Conservation (phyloP, 2,329 filamentous ascomycete species). For the Elsinoe perseae region DNA sequence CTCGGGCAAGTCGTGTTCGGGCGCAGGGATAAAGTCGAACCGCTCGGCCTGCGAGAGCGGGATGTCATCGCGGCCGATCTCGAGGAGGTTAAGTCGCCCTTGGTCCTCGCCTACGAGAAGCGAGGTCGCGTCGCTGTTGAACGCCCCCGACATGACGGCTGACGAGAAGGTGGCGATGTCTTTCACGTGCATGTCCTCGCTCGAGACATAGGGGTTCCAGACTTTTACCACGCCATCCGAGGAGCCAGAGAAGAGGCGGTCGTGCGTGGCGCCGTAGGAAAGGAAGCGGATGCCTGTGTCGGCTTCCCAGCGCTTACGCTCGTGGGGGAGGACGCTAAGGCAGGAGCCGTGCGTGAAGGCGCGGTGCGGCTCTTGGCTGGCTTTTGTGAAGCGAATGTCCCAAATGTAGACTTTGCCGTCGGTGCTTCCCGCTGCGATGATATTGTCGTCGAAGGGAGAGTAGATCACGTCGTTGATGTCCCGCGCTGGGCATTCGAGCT, state of each 20-base stretch:
- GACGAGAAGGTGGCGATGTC: slow-evolving; percentile 44
- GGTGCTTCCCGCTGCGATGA: slow-evolving; percentile 54
- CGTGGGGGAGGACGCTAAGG: slow-evolving; percentile 41
- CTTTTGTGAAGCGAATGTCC: slow-evolving; percentile 42
- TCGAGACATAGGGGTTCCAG: slow-evolving; percentile 50
- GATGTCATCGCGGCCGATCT: slow-evolving; percentile 33
- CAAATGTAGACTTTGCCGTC: slow-evolving; percentile 54
- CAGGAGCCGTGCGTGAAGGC: slow-evolving; percentile 45
- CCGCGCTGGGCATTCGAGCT: slow-evolving; percentile 49
- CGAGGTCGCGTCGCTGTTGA: slow-evolving; percentile 48
- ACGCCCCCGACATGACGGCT: slow-evolving; percentile 51
- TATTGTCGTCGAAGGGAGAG: slow-evolving; percentile 40
- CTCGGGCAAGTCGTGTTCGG: slow-evolving; percentile 7
- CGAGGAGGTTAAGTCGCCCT: slow-evolving; percentile 47
- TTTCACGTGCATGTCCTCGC: slow-evolving; percentile 45
- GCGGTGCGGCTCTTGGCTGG: slow-evolving; percentile 40
- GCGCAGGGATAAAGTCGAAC: slow-evolving; percentile 23
- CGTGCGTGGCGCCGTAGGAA: slow-evolving; percentile 47
- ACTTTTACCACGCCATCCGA: slow-evolving; percentile 54
- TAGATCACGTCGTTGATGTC: slow-evolving; percentile 54
- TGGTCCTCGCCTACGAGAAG: slow-evolving; percentile 52
- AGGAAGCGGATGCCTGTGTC: slow-evolving; percentile 54
- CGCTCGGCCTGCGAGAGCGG: slow-evolving; percentile 26
- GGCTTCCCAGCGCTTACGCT: slow-evolving; percentile 39
- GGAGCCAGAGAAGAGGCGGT: slow-evolving; percentile 51